phyloP scores from a whole-genome alignment of 2,329 filamentous ascomycete species.

The Alternaria novae-zelandiae region DNA sequence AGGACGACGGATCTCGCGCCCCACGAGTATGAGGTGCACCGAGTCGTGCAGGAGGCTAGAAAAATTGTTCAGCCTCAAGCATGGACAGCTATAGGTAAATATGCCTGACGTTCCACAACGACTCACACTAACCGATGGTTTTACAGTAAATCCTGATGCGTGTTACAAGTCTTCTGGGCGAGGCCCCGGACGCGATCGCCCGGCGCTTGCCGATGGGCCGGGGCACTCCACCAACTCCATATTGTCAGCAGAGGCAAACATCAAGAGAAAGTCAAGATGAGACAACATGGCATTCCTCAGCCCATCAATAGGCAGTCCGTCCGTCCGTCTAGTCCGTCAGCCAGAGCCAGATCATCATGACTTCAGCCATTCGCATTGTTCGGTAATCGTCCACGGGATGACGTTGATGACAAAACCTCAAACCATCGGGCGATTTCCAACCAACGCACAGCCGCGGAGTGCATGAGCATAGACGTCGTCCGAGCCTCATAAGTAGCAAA shows the following conservation, averaged over 20 bases:
- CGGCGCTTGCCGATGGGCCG: slow-evolving; percentile 17
- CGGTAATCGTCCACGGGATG: slow-evolving; percentile 9
- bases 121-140: slow-evolving; percentile 9
- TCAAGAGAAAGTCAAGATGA: slow-evolving; percentile 15
- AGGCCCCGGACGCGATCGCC: slow-evolving; percentile 17
- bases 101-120: background rate
- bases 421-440: slow-evolving; percentile 16
- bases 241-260: slow-evolving; percentile 6
- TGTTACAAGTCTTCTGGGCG: slow-evolving; percentile 8
- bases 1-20: background rate
- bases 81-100: slow-evolving; percentile 8
- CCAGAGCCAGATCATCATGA: slow-evolving; percentile 1
- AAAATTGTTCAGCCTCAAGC: background rate
- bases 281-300: background rate
- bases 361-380: slow-evolving; percentile 3
- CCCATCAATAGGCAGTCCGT: background rate
- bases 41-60: slow-evolving; percentile 1
- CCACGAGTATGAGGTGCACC: background rate
- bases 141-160: slow-evolving; percentile 7
- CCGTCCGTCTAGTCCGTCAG: background rate
- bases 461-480: slow-evolving; percentile 16
- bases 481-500: slow-evolving; percentile 6
- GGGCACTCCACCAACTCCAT: slow-evolving; percentile 5
- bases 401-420: slow-evolving; percentile 25
- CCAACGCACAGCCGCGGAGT: slow-evolving; percentile 18